Percentiles rank a stretch among this genome's conserved stretches.
These are phyloP conservation scores for Fusarium guadeloupense DNA, from an alignment of 2,329 filamentous ascomycete genomes.

Conservation along the genomic window DNA sequence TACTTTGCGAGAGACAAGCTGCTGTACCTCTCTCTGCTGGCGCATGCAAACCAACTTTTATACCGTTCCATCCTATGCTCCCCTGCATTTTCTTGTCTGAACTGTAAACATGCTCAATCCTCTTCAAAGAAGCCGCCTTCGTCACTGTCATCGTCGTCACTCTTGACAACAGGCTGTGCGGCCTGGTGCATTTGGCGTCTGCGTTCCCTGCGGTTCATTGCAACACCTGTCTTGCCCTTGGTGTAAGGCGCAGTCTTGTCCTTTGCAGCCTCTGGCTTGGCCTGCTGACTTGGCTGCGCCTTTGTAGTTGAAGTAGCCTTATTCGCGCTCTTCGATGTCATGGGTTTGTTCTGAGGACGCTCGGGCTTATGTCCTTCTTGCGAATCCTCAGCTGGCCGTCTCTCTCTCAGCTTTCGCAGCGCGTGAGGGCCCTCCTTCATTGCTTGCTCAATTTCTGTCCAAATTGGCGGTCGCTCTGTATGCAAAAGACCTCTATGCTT, in stretches of 20 bases:
- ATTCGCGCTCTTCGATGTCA: conserved; percentile 31
- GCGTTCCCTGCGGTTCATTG: conserved; percentile 50
- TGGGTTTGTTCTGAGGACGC: conserved; percentile 24
- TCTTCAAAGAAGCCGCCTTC: conserved; percentile 68
- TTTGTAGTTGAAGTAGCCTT: conserved; percentile 23
- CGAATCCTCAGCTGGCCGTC: conserved; percentile 46
- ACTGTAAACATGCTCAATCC: not conserved
- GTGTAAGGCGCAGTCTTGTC: conserved; percentile 18
- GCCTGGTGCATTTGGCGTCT: conserved; percentile 49
- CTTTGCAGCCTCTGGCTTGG: conserved; percentile 36
- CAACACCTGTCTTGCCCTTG: conserved; percentile 39
- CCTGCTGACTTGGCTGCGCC: conserved; percentile 32
- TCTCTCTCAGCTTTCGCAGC: conserved; percentile 65
- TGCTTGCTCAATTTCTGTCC: conserved; percentile 71
- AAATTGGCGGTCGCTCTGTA: conserved; percentile 68
- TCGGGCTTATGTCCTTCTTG: conserved; percentile 19
- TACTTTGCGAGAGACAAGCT: not conserved
- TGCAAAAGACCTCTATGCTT: conserved; percentile 56
- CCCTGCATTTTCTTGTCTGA: not conserved
- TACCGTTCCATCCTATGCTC: not conserved
- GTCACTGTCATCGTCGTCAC: conserved; percentile 60
- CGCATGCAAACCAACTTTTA: conserved; percentile 3
- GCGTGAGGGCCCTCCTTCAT: conserved; percentile 64
- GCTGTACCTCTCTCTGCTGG: not conserved
- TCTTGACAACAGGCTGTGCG: conserved; percentile 44